Base-by-base conservation (phyloP, 2,329 filamentous ascomycete genomes). In the Aspergillus costaricaensis region DNA sequence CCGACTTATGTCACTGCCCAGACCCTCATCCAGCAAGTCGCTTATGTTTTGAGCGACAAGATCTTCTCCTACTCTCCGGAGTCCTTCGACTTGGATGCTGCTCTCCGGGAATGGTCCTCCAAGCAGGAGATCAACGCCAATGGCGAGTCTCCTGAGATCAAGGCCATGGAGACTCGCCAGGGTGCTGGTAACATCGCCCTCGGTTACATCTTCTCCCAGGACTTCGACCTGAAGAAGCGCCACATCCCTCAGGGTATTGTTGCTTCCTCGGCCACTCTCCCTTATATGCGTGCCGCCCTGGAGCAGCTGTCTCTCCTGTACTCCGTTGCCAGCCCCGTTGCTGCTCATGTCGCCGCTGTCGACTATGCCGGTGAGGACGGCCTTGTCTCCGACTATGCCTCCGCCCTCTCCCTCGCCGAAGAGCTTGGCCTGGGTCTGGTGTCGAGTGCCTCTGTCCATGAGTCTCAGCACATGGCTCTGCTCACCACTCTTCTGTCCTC, bases 41-140 rank as follows among this genome's bases (percentile, higher is more conserved):
- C 94, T 62, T 99, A 96, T 80, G 86, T 91, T 65, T 85, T 99
- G 63, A 98, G 94, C 59, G 93, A 98, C 83, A 96, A 96, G 83
- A 88, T 98, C 80, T 99, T 96, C 81, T 91, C 93, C 59, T 98
- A 96, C 82, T 98, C 94, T 2, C 92, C 93, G 27, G 91, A 96
- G 72, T 91, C 91, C 14, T 98, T 97, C 72, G 91, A 96, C 74
- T 85, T 99, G 65, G 94, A 98, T 76, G 78, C 88, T 63, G 92
- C 93, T 50, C 88, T 91, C 57, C 90, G 89, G 76, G 79, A 86
- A 67, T 99, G 95, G 95, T 84, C 86, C 53, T 77, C 80, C 27
- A 80, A 86, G 64, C 81, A 85, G 63, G 88, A 92, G 73, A 82
- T 84, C 74, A 99, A 99, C 81, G 87, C 89, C 64, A 88, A 93